These are phyloP conservation scores for Trichoderma simmonsii DNA, from an alignment of 2,329 filamentous ascomycete species.

Conservation along the genomic window DNA sequence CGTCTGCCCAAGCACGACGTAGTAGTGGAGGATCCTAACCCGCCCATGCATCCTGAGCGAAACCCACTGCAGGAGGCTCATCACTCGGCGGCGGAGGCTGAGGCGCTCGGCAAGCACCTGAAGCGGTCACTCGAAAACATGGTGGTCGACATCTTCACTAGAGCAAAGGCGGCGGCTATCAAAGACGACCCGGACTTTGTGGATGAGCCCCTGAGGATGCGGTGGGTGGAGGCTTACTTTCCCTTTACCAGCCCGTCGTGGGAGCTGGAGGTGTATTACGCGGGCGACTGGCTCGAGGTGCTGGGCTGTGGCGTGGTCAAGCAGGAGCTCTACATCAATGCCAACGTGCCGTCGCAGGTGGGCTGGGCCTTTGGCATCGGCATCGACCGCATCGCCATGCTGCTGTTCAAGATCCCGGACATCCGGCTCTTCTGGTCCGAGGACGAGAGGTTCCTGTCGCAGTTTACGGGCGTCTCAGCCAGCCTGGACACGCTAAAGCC, in stretches of 20 bases:
- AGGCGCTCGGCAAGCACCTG: conserved; percentile 78
- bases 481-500: conserved; percentile 49
- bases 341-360: conserved; percentile 69
- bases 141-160: conserved; percentile 83
- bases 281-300: conserved; percentile 92
- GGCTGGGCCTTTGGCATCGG: conserved; percentile 97
- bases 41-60: conserved; percentile 68
- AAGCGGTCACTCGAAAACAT: conserved; percentile 87
- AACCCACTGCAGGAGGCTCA: conserved; percentile 77
- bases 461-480: conserved; percentile 67
- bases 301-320: conserved; percentile 89
- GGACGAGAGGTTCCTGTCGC: conserved; percentile 79
- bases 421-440: conserved; percentile 95
- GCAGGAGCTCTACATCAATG: conserved; percentile 75
- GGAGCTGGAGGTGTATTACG: conserved; percentile 95
- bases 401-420: conserved; percentile 92
- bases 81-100: conserved; percentile 73
- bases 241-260: conserved; percentile 94
- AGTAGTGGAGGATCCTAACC: conserved; percentile 78
- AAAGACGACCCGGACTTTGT: conserved; percentile 47
- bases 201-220: conserved; percentile 74
- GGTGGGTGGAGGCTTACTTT: conserved; percentile 97
- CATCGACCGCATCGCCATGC: conserved; percentile 93
- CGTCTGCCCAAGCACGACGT: conserved; percentile 70
- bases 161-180: conserved; percentile 65